Evolutionary conservation across 1,284 basidiomycete species (phyloP).

Genomic region (Apiotrichum sp.): DNA sequence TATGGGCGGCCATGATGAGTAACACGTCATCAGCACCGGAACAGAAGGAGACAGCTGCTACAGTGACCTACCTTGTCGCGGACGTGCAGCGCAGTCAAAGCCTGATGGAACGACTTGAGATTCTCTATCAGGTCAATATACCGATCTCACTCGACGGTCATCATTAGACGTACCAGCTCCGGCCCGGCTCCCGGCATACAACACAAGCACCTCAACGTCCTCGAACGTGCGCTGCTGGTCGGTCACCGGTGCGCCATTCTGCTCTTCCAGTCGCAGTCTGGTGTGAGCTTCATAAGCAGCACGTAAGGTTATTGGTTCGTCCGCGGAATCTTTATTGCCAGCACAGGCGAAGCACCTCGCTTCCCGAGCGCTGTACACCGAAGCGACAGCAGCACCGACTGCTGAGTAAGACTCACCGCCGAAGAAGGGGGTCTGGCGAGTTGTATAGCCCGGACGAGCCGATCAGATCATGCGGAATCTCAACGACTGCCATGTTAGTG

Average conservation of each 20-base stretch:
- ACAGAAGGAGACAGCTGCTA: too few species aligned
- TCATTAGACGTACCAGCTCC: constrained; percentile 30
- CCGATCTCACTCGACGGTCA: background rate
- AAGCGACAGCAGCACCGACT: background rate
- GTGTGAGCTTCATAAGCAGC: background rate
- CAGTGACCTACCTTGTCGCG: constrained; percentile 11
- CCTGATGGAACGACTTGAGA: constrained; percentile 7
- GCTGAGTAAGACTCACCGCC: constrained; percentile 27
- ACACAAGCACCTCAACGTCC: constrained; percentile 40
- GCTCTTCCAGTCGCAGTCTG: constrained; percentile 43
- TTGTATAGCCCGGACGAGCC: constrained; percentile 41
- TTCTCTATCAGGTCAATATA: constrained; percentile 4
- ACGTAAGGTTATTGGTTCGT: too few species aligned
- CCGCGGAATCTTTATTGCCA: too few species aligned
- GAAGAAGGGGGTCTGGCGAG: constrained; percentile 39
- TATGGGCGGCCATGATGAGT: too few species aligned
- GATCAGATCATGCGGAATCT: constrained; percentile 34
- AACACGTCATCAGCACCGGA: too few species aligned
- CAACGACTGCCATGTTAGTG: constrained; percentile 1
- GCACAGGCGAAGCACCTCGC: too few species aligned
- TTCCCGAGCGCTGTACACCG: background rate
- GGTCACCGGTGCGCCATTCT: constrained; percentile 34
- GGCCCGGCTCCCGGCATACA: constrained; percentile 44
- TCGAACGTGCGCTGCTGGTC: constrained; percentile 36
- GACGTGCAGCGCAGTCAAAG: constrained; percentile 6